These are phyloP conservation scores for Fusarium chuoi DNA, from an alignment of 2,329 filamentous ascomycete genomes.

Conservation along the genomic window DNA sequence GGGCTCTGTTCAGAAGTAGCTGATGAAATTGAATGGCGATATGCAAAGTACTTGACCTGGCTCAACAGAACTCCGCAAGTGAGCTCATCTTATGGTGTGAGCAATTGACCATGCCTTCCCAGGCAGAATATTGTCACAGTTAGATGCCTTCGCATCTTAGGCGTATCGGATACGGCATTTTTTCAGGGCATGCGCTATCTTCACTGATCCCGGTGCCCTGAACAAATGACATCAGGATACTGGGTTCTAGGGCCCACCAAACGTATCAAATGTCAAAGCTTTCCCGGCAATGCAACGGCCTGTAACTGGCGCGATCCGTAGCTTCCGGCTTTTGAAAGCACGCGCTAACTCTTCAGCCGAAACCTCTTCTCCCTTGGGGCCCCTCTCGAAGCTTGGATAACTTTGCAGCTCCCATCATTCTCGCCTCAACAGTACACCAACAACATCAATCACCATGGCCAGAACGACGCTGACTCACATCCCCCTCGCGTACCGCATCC, in stretches of 20 bases:
- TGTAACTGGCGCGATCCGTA: background rate
- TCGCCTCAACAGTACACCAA: too few species aligned
- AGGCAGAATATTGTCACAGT: background rate
- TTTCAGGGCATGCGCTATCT: background rate
- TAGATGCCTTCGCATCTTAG: background rate
- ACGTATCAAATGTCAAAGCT: background rate
- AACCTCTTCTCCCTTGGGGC: background rate
- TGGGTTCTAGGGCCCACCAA: background rate
- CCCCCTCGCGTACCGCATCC: slow-evolving; percentile 16
- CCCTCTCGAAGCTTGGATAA: background rate
- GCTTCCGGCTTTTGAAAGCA: background rate
- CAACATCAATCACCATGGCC: background rate
- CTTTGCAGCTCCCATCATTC: background rate
- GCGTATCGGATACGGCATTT: background rate
- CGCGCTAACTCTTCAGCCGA: background rate
- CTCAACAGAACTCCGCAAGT: too few species aligned
- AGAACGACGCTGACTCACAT: background rate
- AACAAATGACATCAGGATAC: background rate
- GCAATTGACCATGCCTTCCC: too few species aligned
- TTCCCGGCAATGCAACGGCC: background rate
- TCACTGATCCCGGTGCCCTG: too few species aligned
- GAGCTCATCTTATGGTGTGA: too few species aligned
- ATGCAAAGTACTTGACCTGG: rapidly evolving
- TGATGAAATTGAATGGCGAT: rapidly evolving
- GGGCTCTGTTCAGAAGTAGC: background rate